Evolutionary conservation across 2,329 filamentous ascomycete species (phyloP).

Genomic region (Gnomoniopsis smithogilvyi): DNA sequence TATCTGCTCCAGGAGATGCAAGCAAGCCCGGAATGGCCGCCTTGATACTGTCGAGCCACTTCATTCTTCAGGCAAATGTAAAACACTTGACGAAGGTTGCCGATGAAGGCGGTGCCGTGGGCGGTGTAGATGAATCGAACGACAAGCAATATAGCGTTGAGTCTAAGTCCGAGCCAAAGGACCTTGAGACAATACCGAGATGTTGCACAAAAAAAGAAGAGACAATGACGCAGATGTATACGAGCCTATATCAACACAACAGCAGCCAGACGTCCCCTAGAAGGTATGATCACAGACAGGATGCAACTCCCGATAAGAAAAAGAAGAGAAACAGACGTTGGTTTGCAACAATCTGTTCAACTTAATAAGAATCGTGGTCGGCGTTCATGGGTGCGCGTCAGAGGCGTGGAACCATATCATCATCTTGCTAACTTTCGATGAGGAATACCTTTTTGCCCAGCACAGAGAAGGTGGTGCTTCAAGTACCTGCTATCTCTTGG

Average conservation of each 20-base stretch:
- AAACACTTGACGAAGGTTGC: background rate
- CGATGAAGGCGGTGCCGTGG: background rate
- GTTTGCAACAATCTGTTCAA: background rate
- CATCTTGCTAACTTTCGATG: background rate
- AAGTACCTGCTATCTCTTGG: background rate
- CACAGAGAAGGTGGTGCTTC: background rate
- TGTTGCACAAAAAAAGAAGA: background rate
- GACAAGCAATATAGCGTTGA: too few species aligned
- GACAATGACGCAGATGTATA: background rate
- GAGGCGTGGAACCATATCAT: background rate
- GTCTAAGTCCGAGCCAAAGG: background rate
- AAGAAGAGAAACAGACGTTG: too few species aligned
- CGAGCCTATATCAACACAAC: too few species aligned
- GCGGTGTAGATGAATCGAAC: background rate
- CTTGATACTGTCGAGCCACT: conserved; percentile 16
- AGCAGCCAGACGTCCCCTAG: too few species aligned
- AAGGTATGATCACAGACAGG: background rate
- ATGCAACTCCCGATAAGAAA: too few species aligned
- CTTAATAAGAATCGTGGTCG: background rate
- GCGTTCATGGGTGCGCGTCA: background rate
- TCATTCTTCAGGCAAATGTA: conserved; percentile 2
- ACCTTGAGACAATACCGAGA: background rate
- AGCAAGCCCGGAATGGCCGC: conserved; percentile 16
- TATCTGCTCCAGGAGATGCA: conserved; percentile 4
- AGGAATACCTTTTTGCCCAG: background rate